Conservation (phyloP, 495 filamentous ascomycete species). For the Aspergillus asperescens region DNA sequence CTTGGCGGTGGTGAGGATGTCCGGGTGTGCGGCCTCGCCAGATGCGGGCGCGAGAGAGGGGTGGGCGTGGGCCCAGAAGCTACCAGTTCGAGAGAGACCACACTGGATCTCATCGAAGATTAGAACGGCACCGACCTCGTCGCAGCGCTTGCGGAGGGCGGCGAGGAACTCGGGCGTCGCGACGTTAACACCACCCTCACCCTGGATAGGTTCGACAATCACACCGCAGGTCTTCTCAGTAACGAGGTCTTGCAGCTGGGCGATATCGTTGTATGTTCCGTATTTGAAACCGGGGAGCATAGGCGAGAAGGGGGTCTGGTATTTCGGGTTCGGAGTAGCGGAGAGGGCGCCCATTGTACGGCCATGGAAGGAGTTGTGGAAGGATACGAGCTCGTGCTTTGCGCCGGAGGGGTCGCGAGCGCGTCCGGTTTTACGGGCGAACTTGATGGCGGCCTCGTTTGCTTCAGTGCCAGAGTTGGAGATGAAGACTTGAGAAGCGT, state of each 20-base stretch:
- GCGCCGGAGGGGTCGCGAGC: constrained; percentile 59
- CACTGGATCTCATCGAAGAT: constrained; percentile 98
- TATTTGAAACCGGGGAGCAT: constrained; percentile 93
- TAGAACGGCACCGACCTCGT: constrained; percentile 80
- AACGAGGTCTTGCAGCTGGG: constrained; percentile 61
- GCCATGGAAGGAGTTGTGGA: constrained; percentile 89
- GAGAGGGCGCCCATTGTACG: constrained; percentile 89
- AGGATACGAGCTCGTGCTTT: constrained; percentile 83
- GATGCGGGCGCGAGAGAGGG: constrained; percentile 44
- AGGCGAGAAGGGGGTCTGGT: constrained; percentile 88
- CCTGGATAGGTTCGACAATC: constrained; percentile 97
- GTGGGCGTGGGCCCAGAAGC: constrained; percentile 82
- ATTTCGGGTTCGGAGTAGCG: constrained; percentile 97
- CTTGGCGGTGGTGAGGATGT: constrained; percentile 91
- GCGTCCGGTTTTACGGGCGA: constrained; percentile 85
- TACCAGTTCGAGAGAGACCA: constrained; percentile 79
- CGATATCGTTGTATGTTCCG: constrained; percentile 77
- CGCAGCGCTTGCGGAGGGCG: constrained; percentile 72
- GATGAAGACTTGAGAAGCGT: constrained; percentile 78
- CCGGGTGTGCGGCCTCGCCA: constrained; percentile 71
- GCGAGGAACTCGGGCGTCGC: constrained; percentile 75
- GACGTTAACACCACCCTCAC: constrained; percentile 87
- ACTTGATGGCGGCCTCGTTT: constrained; percentile 97
- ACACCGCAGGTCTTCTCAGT: constrained; percentile 86
- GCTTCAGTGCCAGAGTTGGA: constrained; percentile 94